Percentiles rank a stretch among this genome's conserved stretches.
Evolutionary conservation across 2,329 filamentous ascomycete species (phyloP).

Genomic region (Periconia macrospinosa): DNA sequence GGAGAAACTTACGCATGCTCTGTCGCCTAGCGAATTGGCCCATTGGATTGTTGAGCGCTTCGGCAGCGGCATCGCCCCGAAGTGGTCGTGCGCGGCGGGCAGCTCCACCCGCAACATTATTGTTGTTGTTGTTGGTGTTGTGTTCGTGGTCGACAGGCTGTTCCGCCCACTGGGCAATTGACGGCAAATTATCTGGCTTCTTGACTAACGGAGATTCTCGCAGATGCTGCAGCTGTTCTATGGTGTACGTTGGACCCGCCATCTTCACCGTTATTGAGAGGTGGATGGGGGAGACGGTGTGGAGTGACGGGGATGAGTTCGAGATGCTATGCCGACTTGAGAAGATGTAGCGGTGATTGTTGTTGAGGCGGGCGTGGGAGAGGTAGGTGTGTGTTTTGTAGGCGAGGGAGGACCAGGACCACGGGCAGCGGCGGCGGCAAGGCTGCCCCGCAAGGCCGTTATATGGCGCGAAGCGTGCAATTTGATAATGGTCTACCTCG

Average conservation of each 20-base stretch:
- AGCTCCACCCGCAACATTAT: slow-evolving; percentile 24
- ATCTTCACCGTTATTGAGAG: slow-evolving; percentile 19
- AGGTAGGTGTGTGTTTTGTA: slow-evolving; percentile 5
- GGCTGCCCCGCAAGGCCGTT: slow-evolving; percentile 20
- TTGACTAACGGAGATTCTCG: slow-evolving; percentile 80
- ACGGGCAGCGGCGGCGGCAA: slow-evolving; percentile 11
- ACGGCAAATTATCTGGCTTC: slow-evolving; percentile 78
- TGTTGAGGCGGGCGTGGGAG: slow-evolving; percentile 18
- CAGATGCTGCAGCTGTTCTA: slow-evolving; percentile 74
- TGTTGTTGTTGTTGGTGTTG: slow-evolving; percentile 25
- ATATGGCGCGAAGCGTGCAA: slow-evolving; percentile 17
- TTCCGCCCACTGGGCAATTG: slow-evolving; percentile 96
- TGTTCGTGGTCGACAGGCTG: slow-evolving; percentile 44
- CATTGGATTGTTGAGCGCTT: slow-evolving; percentile 38
- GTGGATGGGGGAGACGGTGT: not conserved
- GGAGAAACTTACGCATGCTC: slow-evolving; percentile 52
- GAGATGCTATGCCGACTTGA: not conserved
- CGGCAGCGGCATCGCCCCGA: slow-evolving; percentile 27
- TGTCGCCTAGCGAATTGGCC: slow-evolving; percentile 37
- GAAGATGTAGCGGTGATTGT: slow-evolving; percentile 9
- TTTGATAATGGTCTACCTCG: slow-evolving; percentile 7
- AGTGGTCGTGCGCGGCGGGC: slow-evolving; percentile 29
- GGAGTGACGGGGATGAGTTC: not conserved
- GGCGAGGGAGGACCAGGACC: slow-evolving; percentile 2
- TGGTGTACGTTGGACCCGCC: slow-evolving; percentile 61